Evolutionary conservation across 257 asterid species (phyloP).

Genomic region (Anisodus acutangulus): DNA sequence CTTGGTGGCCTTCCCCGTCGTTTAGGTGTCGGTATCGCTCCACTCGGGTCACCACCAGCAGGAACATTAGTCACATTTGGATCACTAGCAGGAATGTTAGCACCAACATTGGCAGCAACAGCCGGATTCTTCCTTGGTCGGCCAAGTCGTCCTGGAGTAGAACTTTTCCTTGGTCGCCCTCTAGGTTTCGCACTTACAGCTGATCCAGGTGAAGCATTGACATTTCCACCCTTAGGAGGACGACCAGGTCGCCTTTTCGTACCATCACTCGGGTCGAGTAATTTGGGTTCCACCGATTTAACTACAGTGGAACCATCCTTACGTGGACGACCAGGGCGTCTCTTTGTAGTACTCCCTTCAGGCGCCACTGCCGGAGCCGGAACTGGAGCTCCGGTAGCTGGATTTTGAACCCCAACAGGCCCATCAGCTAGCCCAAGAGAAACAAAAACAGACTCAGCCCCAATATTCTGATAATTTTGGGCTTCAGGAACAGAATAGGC

Average conservation of each 20-base stretch:
- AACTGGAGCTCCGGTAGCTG: background rate
- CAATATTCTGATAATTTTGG: slow-evolving; percentile 33
- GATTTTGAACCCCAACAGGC: slow-evolving; percentile 38
- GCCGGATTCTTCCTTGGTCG: slow-evolving; percentile 40
- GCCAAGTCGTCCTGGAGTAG: slow-evolving; percentile 59
- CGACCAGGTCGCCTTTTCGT: slow-evolving; percentile 47
- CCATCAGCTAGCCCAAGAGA: slow-evolving; percentile 55
- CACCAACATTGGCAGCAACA: background rate
- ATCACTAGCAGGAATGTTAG: background rate
- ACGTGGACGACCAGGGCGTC: slow-evolving; percentile 78
- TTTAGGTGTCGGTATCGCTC: slow-evolving; percentile 41
- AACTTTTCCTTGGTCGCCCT: slow-evolving; percentile 34
- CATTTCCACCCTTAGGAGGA: slow-evolving; percentile 37
- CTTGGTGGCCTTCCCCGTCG: slow-evolving; percentile 74
- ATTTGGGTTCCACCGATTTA: background rate
- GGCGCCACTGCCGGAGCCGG: background rate
- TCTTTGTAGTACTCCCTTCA: slow-evolving; percentile 23
- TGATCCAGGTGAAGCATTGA: slow-evolving; percentile 23
- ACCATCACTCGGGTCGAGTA: slow-evolving; percentile 19
- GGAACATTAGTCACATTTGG: slow-evolving; percentile 5
- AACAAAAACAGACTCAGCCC: slow-evolving; percentile 40
- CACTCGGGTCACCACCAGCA: slow-evolving; percentile 38
- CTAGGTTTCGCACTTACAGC: slow-evolving; percentile 12
- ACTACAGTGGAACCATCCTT: slow-evolving; percentile 37
- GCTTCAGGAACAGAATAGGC: slow-evolving; percentile 24